phyloP scores from a whole-genome alignment of 78 protist species.

The Mantamonas sphyraenae region DNA sequence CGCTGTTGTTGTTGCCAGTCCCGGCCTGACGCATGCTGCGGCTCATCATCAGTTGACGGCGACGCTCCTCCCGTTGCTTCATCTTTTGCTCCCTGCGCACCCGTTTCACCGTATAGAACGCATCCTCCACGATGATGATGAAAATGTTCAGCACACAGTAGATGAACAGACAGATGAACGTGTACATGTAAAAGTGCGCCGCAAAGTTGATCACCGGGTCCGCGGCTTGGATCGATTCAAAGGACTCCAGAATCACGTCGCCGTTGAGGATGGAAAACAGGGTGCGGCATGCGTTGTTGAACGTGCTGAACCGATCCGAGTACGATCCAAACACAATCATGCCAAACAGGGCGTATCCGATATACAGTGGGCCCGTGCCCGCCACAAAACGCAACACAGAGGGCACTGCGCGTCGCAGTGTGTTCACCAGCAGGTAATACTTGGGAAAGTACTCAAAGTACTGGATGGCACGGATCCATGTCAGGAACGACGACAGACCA shows the following conservation, averaged over 20 bases:
- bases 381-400: conserved; percentile 1
- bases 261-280: conserved; percentile 39
- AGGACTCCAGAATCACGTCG: conserved; percentile 26
- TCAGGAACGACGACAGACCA: too few relatives aligned
- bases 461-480: neutral
- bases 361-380: conserved; percentile 16
- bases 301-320: conserved; percentile 4
- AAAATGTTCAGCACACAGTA: conserved; percentile 33
- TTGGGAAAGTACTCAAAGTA: conserved; percentile 1
- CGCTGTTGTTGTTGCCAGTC: too few relatives aligned
- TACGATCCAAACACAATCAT: conserved; percentile 10
- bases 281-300: conserved; percentile 16
- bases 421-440: conserved; percentile 12
- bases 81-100: too few relatives aligned
- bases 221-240: neutral
- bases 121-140: conserved; percentile 31
- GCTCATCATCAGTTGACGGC: too few relatives aligned
- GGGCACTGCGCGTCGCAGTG: conserved; percentile 13
- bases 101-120: too few relatives aligned
- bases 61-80: too few relatives aligned
- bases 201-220: neutral
- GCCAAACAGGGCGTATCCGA: conserved; percentile 32
- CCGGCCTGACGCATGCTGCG: conserved; percentile 3
- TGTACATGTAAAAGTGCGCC: conserved; percentile 17
- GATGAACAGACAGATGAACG: conserved; percentile 30